These are phyloP conservation scores for Spathaspora hagerdaliae DNA, from an alignment of 805 yeast genomes.

Conservation along the genomic window DNA sequence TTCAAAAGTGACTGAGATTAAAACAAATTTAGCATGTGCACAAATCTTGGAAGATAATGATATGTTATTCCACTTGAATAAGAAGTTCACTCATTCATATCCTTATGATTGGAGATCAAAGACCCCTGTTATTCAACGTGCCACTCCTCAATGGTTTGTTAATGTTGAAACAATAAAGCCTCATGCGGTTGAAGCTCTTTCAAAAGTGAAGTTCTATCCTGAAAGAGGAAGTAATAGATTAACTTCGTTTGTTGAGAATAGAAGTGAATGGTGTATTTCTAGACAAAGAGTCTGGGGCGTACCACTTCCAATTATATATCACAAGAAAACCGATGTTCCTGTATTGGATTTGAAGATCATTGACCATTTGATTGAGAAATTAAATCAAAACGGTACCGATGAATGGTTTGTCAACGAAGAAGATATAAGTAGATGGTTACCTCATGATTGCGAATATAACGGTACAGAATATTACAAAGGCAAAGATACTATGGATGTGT, in stretches of 20 bases:
- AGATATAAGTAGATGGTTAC: slow-evolving; percentile 69
- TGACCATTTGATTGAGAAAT: slow-evolving; percentile 48
- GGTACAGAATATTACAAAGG: slow-evolving; percentile 50
- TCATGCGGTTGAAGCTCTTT: slow-evolving; percentile 55
- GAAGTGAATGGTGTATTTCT: slow-evolving; percentile 97
- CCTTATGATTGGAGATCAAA: slow-evolving; percentile 98
- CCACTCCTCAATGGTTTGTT: slow-evolving; percentile 97
- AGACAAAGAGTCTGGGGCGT: slow-evolving; percentile 98
- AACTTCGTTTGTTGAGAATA: slow-evolving; percentile 62
- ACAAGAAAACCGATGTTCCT: slow-evolving; percentile 55
- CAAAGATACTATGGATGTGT: slow-evolving; percentile 93
- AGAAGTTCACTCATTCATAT: slow-evolving; percentile 69
- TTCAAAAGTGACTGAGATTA: slow-evolving; percentile 19
- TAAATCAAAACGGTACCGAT: slow-evolving; percentile 62
- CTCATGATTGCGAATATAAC: slow-evolving; percentile 39
- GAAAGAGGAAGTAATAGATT: slow-evolving; percentile 68
- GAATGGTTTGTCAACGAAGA: slow-evolving; percentile 69
- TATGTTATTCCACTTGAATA: slow-evolving; percentile 48
- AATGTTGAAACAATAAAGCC: slow-evolving; percentile 73
- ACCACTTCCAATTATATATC: slow-evolving; percentile 84
- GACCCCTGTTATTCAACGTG: slow-evolving; percentile 88
- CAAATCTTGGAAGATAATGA: slow-evolving; percentile 37
- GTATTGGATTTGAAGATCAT: slow-evolving; percentile 56
- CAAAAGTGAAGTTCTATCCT: slow-evolving; percentile 69
- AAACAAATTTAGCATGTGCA: slow-evolving; percentile 47